phyloP scores from a whole-genome alignment of 345 rosid genomes.

The Arabidopsis thaliana region TAIR10.1 NC_003076.8:23534001-23534500 shows the following conservation, averaged over 20 bases:
- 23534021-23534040: conserved; percentile 87
- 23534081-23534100: conserved; percentile 72
- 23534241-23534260: conserved; percentile 92
- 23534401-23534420: conserved; percentile 91
- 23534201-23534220: conserved; percentile 96
- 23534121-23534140: conserved; percentile 89
- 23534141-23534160: conserved; percentile 66
- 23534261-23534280: conserved; percentile 93
- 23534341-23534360: conserved; percentile 84
- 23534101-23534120: conserved; percentile 78
- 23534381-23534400: conserved; percentile 83
- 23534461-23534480: conserved; percentile 89
- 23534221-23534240: conserved; percentile 81
- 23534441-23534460: conserved; percentile 74
- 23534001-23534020: conserved; percentile 60
- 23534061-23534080: conserved; percentile 66
- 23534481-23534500: conserved; percentile 85
- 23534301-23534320: conserved; percentile 87
- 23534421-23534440: conserved; percentile 91
- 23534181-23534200: conserved; percentile 85
- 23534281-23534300: conserved; percentile 83
- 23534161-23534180: conserved; percentile 64
- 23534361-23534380: conserved; percentile 81
- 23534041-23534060: conserved; percentile 66
- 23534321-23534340: conserved; percentile 91